Conservation (phyloP, 1,284 basidiomycete genomes). For the Tilletia walkeri region DNA sequence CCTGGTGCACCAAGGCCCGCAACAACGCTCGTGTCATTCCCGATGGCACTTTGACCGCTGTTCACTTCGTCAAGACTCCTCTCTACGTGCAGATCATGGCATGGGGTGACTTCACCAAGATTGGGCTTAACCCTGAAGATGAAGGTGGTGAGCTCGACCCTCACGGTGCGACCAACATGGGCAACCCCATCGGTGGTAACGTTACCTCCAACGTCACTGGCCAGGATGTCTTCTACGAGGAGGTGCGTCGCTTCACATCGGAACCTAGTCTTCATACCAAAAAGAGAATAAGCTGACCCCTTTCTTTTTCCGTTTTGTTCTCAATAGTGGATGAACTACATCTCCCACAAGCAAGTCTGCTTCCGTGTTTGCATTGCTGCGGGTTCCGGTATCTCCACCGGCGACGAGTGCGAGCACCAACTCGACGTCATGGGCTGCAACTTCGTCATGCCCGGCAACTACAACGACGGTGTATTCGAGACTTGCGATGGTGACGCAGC, state of each 20-base stretch:
- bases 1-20: constrained; percentile 67
- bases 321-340: constrained; percentile 59
- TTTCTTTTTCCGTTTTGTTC: constrained; percentile 12
- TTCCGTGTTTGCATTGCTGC: constrained; percentile 54
- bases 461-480: constrained; percentile 46
- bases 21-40: constrained; percentile 55
- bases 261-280: too few relatives aligned
- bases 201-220: constrained; percentile 61
- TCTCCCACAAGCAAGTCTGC: constrained; percentile 49
- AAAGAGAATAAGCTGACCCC: not conserved
- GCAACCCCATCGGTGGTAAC: constrained; percentile 62
- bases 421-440: constrained; percentile 55
- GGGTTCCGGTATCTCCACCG: constrained; percentile 39
- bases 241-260: constrained; percentile 23
- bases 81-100: constrained; percentile 60
- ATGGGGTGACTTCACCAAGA: constrained; percentile 53
- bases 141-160: constrained; percentile 55
- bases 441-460: constrained; percentile 57
- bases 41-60: constrained; percentile 52
- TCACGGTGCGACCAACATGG: constrained; percentile 55
- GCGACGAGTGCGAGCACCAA: constrained; percentile 50
- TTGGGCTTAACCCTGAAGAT: constrained; percentile 43
- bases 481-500: constrained; percentile 54
- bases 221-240: constrained; percentile 59
- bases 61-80: constrained; percentile 54